phyloP scores from a whole-genome alignment of 345 rosid species.

The Linum lewisii region DNA sequence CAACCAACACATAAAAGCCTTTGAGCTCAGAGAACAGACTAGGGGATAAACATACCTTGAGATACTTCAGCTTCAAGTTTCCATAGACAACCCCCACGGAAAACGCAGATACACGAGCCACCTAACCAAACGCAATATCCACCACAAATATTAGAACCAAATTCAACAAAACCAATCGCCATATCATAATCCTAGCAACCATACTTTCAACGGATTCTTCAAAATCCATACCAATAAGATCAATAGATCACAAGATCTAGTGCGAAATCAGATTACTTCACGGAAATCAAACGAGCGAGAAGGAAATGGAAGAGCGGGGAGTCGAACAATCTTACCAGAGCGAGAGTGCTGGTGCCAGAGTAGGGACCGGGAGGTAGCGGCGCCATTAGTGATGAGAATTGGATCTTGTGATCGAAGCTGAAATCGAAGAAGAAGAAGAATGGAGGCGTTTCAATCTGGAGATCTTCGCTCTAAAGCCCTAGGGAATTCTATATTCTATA shows the following conservation, averaged over 20 bases:
- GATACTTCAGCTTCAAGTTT: conserved; percentile 53
- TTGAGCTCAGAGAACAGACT: background rate
- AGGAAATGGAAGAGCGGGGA: background rate
- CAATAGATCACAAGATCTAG: background rate
- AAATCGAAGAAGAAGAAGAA: no score
- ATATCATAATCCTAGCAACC: no score
- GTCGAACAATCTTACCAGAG: conserved; percentile 32
- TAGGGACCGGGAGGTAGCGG: conserved; percentile 61
- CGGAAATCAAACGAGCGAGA: background rate
- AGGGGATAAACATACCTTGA: conserved; percentile 33
- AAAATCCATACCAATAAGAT: background rate
- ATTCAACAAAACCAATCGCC: background rate
- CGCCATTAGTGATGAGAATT: conserved; percentile 32
- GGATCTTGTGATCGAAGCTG: background rate
- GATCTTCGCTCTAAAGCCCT: no score
- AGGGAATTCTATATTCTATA: no score
- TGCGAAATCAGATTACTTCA: background rate
- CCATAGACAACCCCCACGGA: conserved; percentile 57
- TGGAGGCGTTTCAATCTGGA: background rate
- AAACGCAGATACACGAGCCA: conserved; percentile 67
- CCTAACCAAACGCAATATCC: conserved; percentile 27
- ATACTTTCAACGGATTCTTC: background rate
- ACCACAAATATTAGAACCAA: conserved; percentile 6
- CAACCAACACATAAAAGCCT: background rate
- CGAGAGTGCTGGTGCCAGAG: conserved; percentile 77